phyloP scores from a whole-genome alignment of 257 asterid species.

The Lithospermum erythrorhizon region DNA sequence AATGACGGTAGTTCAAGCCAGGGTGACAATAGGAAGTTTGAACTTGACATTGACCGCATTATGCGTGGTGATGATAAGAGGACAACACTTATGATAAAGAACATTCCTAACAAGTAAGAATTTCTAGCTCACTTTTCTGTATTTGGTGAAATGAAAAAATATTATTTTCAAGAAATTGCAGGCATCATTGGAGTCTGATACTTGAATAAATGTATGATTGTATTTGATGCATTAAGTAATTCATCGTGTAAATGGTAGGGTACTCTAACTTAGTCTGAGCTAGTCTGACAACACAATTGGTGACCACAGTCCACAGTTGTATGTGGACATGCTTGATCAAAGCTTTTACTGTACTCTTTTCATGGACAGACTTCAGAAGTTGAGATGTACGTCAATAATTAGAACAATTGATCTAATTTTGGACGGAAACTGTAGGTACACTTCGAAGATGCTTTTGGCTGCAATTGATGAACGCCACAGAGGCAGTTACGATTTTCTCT shows the following conservation, averaged over 20 bases:
- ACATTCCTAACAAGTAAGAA: conserved; percentile 96
- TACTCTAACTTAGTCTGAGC: too few species aligned
- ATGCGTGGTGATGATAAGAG: conserved; percentile 86
- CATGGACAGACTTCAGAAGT: background rate
- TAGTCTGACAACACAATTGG: too few species aligned
- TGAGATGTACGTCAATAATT: background rate
- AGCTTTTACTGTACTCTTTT: background rate
- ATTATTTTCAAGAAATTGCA: background rate
- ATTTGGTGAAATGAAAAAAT: too few species aligned
- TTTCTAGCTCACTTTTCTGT: background rate
- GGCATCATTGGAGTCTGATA: background rate
- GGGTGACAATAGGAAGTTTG: conserved; percentile 85
- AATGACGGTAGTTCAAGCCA: conserved; percentile 62
- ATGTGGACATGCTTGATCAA: background rate
- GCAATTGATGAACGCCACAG: conserved; percentile 93
- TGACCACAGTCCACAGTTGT: background rate
- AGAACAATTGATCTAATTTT: background rate
- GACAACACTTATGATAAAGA: conserved; percentile 96
- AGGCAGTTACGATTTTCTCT: conserved; percentile 91
- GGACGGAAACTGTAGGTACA: conserved; percentile 38
- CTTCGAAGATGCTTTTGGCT: conserved; percentile 96
- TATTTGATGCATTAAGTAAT: background rate
- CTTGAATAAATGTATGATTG: background rate
- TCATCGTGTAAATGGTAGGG: background rate
- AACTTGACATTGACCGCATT: conserved; percentile 87